Evolutionary conservation across 2,329 filamentous ascomycete species (phyloP), one percentile per base, ranked within the genome.

Genomic region (Dothiorella sarmentorum): DNA sequence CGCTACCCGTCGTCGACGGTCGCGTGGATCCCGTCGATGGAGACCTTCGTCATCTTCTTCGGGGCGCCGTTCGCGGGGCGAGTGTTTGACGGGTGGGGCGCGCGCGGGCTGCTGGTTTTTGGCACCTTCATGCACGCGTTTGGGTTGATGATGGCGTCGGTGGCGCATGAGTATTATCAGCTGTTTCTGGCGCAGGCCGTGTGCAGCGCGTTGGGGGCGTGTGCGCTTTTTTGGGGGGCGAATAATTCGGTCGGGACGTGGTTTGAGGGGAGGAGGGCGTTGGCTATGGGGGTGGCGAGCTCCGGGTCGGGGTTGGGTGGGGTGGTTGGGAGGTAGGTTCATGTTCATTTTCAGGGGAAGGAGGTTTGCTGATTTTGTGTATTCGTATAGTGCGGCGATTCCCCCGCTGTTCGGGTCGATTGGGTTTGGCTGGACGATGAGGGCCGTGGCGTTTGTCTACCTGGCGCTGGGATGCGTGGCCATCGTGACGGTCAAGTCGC

Each of bases 381-480:
- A n/a, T n/a, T n/a, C n/a, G n/a, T n/a, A n/a, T n/a, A n/a, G n/a
- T n/a, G n/a, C n/a, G n/a, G n/a, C n/a, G n/a, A n/a, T n/a, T n/a
- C n/a, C n/a, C n/a, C n/a, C n/a, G n/a, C n/a, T n/a, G n/a, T n/a
- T n/a, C n/a, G n/a, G n/a, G n/a, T n/a, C n/a, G n/a, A n/a, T 87
- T 9, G 84, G 85, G 0, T 88, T 87, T 63, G 71, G 76, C 0
- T 87, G 84, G 82, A 77, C 83, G 1, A 80, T 86, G 24, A 76
- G 88, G 3, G 78, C 85, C n/a, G 75, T 87, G 1, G 86, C 80
- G 0, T 84, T 89, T 62, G 80, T 87, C 24, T 77, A 78, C 64
- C 68, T 80, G 11, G 67, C 66, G 0, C 73, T 75, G 9, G 74
- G 79, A 58, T n/a, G 44, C 6, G 3, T 26, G 4, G 77, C 79